Percentiles rank a stretch among this genome's conserved stretches.
Evolutionary conservation across 345 rosid species (phyloP).

Genomic region (Eucalyptus melliodora): DNA sequence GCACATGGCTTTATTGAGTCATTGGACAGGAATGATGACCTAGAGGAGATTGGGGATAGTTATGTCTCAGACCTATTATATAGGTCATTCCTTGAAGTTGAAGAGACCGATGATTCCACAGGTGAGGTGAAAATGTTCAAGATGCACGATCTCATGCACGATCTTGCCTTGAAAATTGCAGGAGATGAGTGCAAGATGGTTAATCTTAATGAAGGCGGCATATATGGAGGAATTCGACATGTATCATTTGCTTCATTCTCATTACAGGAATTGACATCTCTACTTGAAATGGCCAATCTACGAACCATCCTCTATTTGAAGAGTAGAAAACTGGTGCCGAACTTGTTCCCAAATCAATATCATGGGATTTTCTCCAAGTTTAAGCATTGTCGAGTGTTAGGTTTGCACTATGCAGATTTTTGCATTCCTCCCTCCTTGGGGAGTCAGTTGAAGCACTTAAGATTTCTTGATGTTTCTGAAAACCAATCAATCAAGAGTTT

Average conservation of each 20-base stretch:
- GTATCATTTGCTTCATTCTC: background rate
- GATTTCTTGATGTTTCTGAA: no score
- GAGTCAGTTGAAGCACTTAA: no score
- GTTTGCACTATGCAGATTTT: background rate
- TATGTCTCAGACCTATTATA: background rate
- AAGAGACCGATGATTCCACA: background rate
- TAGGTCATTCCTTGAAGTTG: background rate
- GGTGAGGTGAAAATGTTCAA: background rate
- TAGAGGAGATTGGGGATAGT: background rate
- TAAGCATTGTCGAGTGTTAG: background rate
- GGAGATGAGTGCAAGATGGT: background rate
- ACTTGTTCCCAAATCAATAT: background rate
- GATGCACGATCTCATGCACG: background rate
- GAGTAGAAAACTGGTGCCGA: background rate
- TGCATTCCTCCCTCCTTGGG: background rate
- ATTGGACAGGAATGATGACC: background rate
- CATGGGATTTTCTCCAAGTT: background rate
- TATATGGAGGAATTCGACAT: background rate
- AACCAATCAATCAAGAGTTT: no score
- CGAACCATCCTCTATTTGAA: background rate
- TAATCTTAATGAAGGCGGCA: background rate
- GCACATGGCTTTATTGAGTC: background rate
- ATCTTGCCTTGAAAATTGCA: background rate
- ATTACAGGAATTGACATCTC: background rate
- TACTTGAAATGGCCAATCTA: background rate